phyloP scores from a whole-genome alignment of 2,329 filamentous ascomycete species.

The Aureobasidium namibiae region DNA sequence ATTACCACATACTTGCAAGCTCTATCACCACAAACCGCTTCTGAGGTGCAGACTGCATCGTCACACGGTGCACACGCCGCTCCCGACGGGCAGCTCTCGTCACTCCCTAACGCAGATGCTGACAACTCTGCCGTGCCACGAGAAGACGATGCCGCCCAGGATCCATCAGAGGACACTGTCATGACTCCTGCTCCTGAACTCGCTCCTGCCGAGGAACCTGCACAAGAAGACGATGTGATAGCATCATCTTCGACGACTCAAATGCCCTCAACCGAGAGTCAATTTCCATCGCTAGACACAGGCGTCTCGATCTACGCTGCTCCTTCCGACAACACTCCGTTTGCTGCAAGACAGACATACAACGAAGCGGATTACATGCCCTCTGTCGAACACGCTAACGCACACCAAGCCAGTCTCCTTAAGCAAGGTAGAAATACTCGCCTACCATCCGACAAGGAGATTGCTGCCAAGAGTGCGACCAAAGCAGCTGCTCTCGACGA shows the following conservation, averaged over 20 bases:
- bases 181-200: slow-evolving; percentile 19
- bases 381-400: slow-evolving; percentile 66
- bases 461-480: slow-evolving; percentile 60
- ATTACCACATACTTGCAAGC: slow-evolving; percentile 56
- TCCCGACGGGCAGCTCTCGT: slow-evolving; percentile 15
- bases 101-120: slow-evolving; percentile 19
- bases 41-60: slow-evolving; percentile 18
- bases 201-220: slow-evolving; percentile 16
- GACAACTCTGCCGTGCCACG: slow-evolving; percentile 18
- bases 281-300: background rate
- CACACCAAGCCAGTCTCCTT: slow-evolving; percentile 61
- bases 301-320: slow-evolving; percentile 58
- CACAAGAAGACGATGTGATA: slow-evolving; percentile 19
- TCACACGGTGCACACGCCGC: slow-evolving; percentile 22
- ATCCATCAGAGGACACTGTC: slow-evolving; percentile 20
- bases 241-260: slow-evolving; percentile 21
- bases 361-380: slow-evolving; percentile 70
- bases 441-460: slow-evolving; percentile 73
- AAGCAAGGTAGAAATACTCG: slow-evolving; percentile 61
- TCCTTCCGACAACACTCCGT: slow-evolving; percentile 64
- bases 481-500: slow-evolving; percentile 58
- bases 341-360: slow-evolving; percentile 57
- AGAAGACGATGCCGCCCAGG: slow-evolving; percentile 19
- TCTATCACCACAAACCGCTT: slow-evolving; percentile 30
- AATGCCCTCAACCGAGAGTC: slow-evolving; percentile 14